phyloP scores from a whole-genome alignment of 1,139 yeast genomes.

The Yueomyces sp. region DNA sequence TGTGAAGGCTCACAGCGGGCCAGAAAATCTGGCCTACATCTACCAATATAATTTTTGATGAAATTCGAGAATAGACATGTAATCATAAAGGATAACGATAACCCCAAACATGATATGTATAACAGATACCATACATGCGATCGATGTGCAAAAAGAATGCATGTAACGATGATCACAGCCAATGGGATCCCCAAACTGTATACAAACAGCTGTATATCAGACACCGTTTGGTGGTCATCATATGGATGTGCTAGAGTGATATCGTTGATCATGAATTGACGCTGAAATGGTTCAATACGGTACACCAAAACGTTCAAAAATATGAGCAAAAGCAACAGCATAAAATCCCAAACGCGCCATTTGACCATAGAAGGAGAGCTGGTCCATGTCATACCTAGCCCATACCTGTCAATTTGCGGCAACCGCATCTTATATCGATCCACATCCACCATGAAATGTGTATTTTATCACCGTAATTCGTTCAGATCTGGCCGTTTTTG shows the following conservation, averaged over 20 bases:
- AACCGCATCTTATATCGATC: too few relatives aligned
- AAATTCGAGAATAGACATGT: slow-evolving; percentile 50
- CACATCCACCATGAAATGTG: too few relatives aligned
- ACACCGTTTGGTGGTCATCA: slow-evolving; percentile 52
- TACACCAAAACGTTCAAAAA: slow-evolving; percentile 34
- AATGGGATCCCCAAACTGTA: slow-evolving; percentile 33
- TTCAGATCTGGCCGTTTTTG: too few relatives aligned
- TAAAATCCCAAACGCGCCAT: slow-evolving; percentile 52
- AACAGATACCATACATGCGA: slow-evolving; percentile 30
- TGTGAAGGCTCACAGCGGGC: slow-evolving; percentile 53
- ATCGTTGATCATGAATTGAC: slow-evolving; percentile 54
- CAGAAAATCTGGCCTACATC: slow-evolving; percentile 69
- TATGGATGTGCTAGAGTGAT: slow-evolving; percentile 58
- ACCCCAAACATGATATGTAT: slow-evolving; percentile 42
- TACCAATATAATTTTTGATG: slow-evolving; percentile 59
- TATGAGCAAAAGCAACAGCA: slow-evolving; percentile 32
- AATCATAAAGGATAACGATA: slow-evolving; percentile 39
- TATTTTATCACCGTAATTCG: too few relatives aligned
- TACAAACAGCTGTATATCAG: slow-evolving; percentile 27
- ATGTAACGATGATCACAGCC: slow-evolving; percentile 24
- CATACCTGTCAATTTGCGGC: slow-evolving; percentile 30
- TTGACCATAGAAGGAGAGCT: slow-evolving; percentile 17
- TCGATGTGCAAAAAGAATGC: slow-evolving; percentile 28
- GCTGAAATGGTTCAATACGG: slow-evolving; percentile 46
- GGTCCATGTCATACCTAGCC: slow-evolving; percentile 29